Evolutionary conservation across 176 grass and related monocot species (phyloP).

Genomic region (Eleusine coracana): DNA sequence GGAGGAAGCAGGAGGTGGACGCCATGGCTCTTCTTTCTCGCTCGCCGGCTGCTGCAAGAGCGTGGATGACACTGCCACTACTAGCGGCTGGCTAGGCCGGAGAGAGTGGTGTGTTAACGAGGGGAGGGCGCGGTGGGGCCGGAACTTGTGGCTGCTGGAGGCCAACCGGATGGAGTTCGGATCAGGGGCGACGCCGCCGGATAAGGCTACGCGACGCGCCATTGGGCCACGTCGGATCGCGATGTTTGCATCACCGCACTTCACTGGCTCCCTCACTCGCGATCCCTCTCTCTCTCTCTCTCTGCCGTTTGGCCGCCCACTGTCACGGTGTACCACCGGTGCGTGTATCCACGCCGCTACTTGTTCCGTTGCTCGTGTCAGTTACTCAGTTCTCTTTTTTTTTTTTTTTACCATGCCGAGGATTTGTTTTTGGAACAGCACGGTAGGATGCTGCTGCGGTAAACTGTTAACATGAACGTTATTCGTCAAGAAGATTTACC

Average conservation of each 20-base stretch:
- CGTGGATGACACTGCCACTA: too few species aligned
- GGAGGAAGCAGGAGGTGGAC: constrained; percentile 87
- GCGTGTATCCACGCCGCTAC: neutral
- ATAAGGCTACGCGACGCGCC: constrained; percentile 54
- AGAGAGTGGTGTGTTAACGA: constrained; percentile 39
- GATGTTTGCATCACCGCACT: neutral
- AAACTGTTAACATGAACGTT: too few species aligned
- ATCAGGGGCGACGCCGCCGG: constrained; percentile 61
- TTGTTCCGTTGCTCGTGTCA: neutral
- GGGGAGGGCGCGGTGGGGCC: constrained; percentile 32
- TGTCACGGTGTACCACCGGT: neutral
- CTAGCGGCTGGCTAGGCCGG: too few species aligned
- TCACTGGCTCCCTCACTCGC: neutral
- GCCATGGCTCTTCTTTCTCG: constrained; percentile 50
- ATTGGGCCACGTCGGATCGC: constrained; percentile 84
- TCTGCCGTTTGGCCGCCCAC: neutral
- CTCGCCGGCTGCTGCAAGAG: too few species aligned
- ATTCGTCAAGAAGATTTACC: too few species aligned
- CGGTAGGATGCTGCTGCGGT: too few species aligned
- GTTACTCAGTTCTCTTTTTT: neutral
- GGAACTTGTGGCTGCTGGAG: constrained; percentile 43
- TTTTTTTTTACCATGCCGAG: too few species aligned
- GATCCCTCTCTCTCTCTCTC: neutral
- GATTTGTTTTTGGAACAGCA: too few species aligned
- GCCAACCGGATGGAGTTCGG: constrained; percentile 47